Base-by-base conservation (phyloP, 257 asterid genomes). In the Solanum chaucha region DNA sequence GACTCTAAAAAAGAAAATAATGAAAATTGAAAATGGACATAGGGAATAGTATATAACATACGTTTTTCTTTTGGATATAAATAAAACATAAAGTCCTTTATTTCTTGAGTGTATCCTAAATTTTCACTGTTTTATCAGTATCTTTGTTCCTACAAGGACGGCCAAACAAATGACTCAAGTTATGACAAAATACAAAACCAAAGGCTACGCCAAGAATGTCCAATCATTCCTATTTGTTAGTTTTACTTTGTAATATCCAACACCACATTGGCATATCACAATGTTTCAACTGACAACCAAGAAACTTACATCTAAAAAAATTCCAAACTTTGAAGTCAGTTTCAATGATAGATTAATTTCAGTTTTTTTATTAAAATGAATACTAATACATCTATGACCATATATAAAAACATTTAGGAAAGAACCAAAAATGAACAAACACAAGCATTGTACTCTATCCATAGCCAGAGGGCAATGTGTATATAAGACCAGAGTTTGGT, bases 401-500 rank as follows among this genome's bases (percentile, higher is more conserved):
- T 26, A 30, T 13, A 70, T 3, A 70, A 10, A 30, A 68, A 70
- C 40, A 32, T 19, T 3, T 30, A 70, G 77, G 77, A 70, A 30
- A 70, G 77, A 70, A 73, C 48, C 9, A 73, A 73, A 72, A 35
- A 2, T 68, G 64, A 55, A 51, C 61, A 51, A 51, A 17, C n/a
- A 51, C 61, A 17, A 55, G 64, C n/a, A 55, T 55, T 17, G 22
- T 71, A 73, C 51, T 36, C n/a, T 36, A 71, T 71, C 78, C 8
- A 32, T 12, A 15, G 24, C 44, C 41, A 70, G 36, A 14, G n/a
- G 35, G 24, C 5, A 8, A 28, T 85, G 74, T 65, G 65, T 88
- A 82, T 88, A 92, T 88, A 78, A 38, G 81, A 84, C 82, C 22
- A 24, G 73, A 58, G 4, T 58, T 64, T 17, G 28, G 87, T 78